These are phyloP conservation scores for Emericellopsis terricola DNA, from an alignment of 495 filamentous ascomycete species.

Conservation along the genomic window DNA sequence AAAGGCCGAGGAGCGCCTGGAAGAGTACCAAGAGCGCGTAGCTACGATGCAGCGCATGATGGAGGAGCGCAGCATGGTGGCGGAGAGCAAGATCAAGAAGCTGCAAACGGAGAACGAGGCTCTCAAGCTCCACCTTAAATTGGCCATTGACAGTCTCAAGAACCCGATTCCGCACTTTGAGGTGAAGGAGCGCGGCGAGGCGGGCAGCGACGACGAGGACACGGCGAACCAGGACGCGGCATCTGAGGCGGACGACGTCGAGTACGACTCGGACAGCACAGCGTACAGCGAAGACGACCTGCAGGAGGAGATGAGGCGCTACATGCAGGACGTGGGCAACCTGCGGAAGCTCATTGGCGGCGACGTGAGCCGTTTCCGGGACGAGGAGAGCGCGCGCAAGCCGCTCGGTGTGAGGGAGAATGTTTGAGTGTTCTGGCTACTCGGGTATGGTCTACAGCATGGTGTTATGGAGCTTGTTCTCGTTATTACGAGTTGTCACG, in stretches of 20 bases:
- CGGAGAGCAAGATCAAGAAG: slow-evolving; percentile 78
- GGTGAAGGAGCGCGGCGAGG: slow-evolving; percentile 2
- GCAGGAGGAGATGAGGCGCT: slow-evolving; percentile 48
- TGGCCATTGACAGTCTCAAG: slow-evolving; percentile 70
- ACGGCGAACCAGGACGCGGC: slow-evolving; percentile 12
- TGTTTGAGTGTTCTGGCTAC: no score
- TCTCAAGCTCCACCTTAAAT: slow-evolving; percentile 62
- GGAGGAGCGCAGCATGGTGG: slow-evolving; percentile 77
- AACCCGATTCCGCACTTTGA: slow-evolving; percentile 52
- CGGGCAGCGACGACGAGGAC: slow-evolving; percentile 7
- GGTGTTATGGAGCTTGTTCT: slow-evolving; percentile 10
- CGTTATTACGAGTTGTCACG: no score
- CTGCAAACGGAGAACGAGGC: slow-evolving; percentile 82
- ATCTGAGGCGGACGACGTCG: slow-evolving; percentile 21
- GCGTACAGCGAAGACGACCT: slow-evolving; percentile 35
- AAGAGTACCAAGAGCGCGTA: slow-evolving; percentile 83
- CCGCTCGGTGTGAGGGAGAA: slow-evolving; percentile 12
- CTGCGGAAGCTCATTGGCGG: slow-evolving; percentile 73
- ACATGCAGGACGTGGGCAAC: slow-evolving; percentile 59
- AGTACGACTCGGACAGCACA: slow-evolving; percentile 23
- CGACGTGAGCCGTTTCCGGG: slow-evolving; percentile 41
- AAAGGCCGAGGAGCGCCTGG: slow-evolving; percentile 52
- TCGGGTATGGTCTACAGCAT: no score
- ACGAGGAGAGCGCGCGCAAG: slow-evolving; percentile 9
- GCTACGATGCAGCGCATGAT: slow-evolving; percentile 76